Percentiles rank a stretch among this genome's conserved stretches.
Evolutionary conservation across 306 rosid species (phyloP).

Genomic region (Sesbania bispinosa): DNA sequence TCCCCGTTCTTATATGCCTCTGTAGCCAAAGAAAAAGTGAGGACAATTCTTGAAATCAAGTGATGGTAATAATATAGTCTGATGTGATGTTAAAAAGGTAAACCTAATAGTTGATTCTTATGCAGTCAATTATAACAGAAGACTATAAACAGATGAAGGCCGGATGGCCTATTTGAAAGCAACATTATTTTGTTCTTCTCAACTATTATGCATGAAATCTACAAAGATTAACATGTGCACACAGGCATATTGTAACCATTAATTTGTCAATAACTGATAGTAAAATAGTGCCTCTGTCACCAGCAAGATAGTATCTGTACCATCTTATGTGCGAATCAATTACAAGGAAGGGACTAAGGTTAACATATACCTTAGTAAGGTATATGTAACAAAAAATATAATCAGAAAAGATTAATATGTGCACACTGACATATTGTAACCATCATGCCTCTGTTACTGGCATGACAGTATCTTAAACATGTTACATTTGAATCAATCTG

Average conservation of each 20-base stretch:
- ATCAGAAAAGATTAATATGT: background rate
- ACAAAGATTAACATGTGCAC: background rate
- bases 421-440: background rate
- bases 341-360: no score
- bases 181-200: background rate
- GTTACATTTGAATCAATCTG: background rate
- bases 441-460: conserved; percentile 1
- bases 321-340: background rate
- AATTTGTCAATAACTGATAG: no score
- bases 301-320: background rate
- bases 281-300: conserved; percentile 1
- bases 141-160: background rate
- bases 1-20: conserved; percentile 86
- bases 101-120: background rate
- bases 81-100: background rate
- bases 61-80: background rate
- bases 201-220: background rate
- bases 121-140: background rate
- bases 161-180: background rate
- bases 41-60: background rate
- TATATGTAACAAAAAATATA: background rate
- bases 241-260: background rate
- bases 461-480: background rate
- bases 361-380: no score
- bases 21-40: conserved; percentile 34